These are phyloP conservation scores for Nakazawaea pomicola DNA, from an alignment of 805 yeast genomes.

Conservation along the genomic window DNA sequence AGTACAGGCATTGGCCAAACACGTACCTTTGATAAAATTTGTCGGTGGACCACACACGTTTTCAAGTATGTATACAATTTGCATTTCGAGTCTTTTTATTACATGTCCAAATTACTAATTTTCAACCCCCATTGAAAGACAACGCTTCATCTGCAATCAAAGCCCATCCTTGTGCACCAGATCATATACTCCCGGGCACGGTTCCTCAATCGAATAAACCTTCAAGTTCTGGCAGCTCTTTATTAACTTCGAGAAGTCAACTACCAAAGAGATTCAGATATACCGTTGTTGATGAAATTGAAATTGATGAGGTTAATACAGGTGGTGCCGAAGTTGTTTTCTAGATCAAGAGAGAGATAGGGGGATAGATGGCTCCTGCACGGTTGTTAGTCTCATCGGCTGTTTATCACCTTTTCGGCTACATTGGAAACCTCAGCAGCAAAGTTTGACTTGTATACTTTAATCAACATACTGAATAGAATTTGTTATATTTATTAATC, in stretches of 20 bases:
- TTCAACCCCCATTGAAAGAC: neutral
- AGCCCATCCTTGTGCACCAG: constrained; percentile 36
- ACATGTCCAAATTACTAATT: too few species aligned
- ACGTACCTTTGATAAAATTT: constrained; percentile 76
- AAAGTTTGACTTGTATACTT: too few species aligned
- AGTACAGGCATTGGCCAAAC: constrained; percentile 26
- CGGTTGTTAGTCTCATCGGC: too few species aligned
- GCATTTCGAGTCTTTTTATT: too few species aligned
- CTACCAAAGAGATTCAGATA: constrained; percentile 76
- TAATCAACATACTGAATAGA: too few species aligned
- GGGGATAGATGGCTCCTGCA: too few species aligned
- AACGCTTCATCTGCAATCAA: constrained; percentile 6
- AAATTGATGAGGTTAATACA: constrained; percentile 68
- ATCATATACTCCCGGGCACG: constrained; percentile 22
- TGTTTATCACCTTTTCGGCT: too few species aligned
- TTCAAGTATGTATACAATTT: constrained; percentile 38
- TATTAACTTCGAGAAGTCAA: constrained; percentile 48
- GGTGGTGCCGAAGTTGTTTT: constrained; percentile 76
- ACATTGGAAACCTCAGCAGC: neutral
- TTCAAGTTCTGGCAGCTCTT: constrained; percentile 15
- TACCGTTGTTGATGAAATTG: constrained; percentile 53
- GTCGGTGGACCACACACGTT: constrained; percentile 73
- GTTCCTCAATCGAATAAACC: constrained; percentile 6
- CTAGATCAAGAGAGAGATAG: constrained; percentile 26
- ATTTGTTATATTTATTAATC: too few species aligned